phyloP scores from a whole-genome alignment of 805 yeast genomes.

The Kuraishia capsulata region DNA sequence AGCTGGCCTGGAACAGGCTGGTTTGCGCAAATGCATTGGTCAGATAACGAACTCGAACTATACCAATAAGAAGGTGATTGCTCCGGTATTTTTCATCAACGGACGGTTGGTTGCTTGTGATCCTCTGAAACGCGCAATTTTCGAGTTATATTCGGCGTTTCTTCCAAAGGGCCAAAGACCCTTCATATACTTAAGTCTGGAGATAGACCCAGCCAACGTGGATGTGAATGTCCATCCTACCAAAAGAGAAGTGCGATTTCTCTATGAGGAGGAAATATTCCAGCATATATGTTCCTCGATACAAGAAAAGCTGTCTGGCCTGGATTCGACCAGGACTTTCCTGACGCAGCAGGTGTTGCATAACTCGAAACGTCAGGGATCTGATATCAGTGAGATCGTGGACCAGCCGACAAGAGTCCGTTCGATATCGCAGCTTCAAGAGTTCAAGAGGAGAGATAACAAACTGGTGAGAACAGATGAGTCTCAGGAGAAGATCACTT shows the following conservation, averaged over 20 bases:
- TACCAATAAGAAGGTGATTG: conserved; percentile 51
- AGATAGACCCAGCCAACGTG: conserved; percentile 55
- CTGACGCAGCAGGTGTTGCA: conserved; percentile 51
- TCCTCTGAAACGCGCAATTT: conserved; percentile 62
- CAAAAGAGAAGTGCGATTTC: conserved; percentile 80
- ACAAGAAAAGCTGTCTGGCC: conserved; percentile 38
- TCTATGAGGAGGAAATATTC: conserved; percentile 80
- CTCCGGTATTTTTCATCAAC: conserved; percentile 79
- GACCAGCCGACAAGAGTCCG: neutral
- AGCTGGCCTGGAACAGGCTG: conserved; percentile 27
- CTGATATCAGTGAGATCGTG: neutral
- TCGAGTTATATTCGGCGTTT: conserved; percentile 50
- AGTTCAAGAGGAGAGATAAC: conserved; percentile 43
- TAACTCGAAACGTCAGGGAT: conserved; percentile 20
- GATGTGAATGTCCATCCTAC: conserved; percentile 98
- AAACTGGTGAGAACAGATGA: conserved; percentile 67
- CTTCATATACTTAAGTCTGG: conserved; percentile 68
- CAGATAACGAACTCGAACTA: conserved; percentile 66
- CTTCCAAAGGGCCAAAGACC: conserved; percentile 75
- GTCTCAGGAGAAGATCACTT: conserved; percentile 45
- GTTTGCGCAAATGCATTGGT: conserved; percentile 47
- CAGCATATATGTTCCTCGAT: conserved; percentile 43
- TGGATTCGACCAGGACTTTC: conserved; percentile 64
- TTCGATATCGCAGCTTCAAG: conserved; percentile 1
- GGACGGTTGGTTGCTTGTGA: conserved; percentile 77